Conservation (phyloP, 768 basidiomycete genomes). For the Kwoniella sp. region DNA sequence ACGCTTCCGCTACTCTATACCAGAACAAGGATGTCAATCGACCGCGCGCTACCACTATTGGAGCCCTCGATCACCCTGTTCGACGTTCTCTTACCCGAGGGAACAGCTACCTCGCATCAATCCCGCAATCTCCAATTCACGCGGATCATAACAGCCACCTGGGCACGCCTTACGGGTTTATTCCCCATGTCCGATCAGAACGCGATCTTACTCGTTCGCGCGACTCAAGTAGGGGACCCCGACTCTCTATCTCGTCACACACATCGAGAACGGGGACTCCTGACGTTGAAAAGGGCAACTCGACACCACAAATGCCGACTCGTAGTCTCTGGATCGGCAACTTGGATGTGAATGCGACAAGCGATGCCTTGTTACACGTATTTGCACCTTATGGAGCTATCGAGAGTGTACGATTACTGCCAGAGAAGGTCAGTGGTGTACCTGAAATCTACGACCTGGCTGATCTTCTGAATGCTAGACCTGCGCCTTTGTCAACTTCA, state of each 20-base stretch:
- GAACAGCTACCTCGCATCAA: conserved; percentile 26
- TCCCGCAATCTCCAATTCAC: conserved; percentile 37
- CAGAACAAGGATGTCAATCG: conserved; percentile 30
- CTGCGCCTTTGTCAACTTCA: conserved; percentile 98
- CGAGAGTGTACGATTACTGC: conserved; percentile 86
- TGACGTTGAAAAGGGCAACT: conserved; percentile 30
- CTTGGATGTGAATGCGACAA: conserved; percentile 86
- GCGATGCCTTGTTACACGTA: conserved; percentile 88
- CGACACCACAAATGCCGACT: conserved; percentile 73
- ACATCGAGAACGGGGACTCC: conserved; percentile 43
- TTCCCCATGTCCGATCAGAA: conserved; percentile 10
- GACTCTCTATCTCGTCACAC: conserved; percentile 35
- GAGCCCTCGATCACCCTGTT: conserved; percentile 39
- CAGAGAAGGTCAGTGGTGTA: conserved; percentile 73
- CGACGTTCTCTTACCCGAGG: conserved; percentile 12
- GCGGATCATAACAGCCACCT: conserved; percentile 16
- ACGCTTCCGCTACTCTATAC: conserved; percentile 4
- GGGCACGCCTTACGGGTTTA: conserved; percentile 21
- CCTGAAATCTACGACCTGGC: background rate
- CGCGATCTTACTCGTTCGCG: conserved; percentile 9
- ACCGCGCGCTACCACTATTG: conserved; percentile 49
- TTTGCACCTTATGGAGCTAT: conserved; percentile 97
- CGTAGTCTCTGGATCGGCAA: conserved; percentile 98
- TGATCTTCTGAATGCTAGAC: conserved; percentile 57
- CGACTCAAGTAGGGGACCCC: conserved; percentile 31